A percentile compares a stretch with the other conserved stretches of the same genome.
phyloP scores from a whole-genome alignment of 306 rosid genomes.

The Aeschynomene evenia region DNA sequence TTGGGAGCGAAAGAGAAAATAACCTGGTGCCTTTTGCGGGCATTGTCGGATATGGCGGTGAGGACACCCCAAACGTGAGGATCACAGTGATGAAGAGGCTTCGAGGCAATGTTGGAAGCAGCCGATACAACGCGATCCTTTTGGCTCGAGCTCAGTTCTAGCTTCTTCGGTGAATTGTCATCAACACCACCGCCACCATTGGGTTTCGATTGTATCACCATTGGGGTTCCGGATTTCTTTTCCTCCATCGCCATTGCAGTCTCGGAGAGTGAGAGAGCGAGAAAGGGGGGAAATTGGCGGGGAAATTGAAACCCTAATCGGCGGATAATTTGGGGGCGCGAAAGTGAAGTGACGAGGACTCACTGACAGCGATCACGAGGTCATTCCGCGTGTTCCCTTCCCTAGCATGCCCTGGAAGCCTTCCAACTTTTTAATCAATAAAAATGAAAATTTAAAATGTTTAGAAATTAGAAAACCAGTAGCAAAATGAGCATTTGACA shows the following conservation, averaged over 20 bases:
- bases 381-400: no score
- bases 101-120: constrained; percentile 72
- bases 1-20: background rate
- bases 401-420: no score
- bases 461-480: no score
- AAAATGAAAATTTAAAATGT: no score
- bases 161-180: background rate
- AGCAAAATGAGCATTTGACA: no score
- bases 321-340: background rate
- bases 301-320: constrained; percentile 60
- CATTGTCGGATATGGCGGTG: constrained; percentile 81
- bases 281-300: constrained; percentile 38
- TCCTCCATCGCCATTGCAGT: constrained; percentile 44
- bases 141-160: constrained; percentile 6
- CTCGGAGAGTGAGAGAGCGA: background rate
- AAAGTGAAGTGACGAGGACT: constrained; percentile 1
- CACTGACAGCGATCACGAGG: no score
- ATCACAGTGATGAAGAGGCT: constrained; percentile 64
- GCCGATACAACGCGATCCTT: constrained; percentile 58
- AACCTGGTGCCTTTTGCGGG: constrained; percentile 87
- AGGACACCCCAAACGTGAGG: constrained; percentile 88
- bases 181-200: background rate
- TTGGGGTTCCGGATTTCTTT: background rate
- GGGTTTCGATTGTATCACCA: background rate
- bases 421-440: no score